phyloP scores from a whole-genome alignment of 768 basidiomycete genomes.

The Serendipita sp. region DNA sequence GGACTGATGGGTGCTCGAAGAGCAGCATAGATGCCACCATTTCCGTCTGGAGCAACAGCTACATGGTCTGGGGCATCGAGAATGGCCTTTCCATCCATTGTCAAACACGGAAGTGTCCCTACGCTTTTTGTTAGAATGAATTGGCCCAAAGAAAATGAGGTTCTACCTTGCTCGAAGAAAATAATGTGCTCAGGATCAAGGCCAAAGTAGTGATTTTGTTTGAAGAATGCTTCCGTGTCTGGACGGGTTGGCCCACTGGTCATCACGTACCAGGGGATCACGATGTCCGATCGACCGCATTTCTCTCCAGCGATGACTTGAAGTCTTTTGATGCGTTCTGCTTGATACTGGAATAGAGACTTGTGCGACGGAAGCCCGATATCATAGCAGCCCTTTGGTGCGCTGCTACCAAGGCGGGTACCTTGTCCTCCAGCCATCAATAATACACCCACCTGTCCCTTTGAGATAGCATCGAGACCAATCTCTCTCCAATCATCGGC shows the following conservation, averaged over 20 bases:
- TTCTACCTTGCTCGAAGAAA: conserved; percentile 87
- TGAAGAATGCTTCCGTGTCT: conserved; percentile 77
- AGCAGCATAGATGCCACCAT: conserved; percentile 93
- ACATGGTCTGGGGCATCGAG: conserved; percentile 62
- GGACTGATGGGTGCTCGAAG: conserved; percentile 54
- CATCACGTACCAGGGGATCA: conserved; percentile 98
- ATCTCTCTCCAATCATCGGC: conserved; percentile 55
- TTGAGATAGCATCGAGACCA: conserved; percentile 66
- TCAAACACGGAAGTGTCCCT: conserved; percentile 93
- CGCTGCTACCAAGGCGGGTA: conserved; percentile 76
- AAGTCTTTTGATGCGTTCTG: conserved; percentile 81
- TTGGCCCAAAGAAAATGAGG: not conserved
- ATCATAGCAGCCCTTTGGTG: conserved; percentile 97
- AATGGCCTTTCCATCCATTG: conserved; percentile 84
- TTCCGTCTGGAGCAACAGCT: conserved; percentile 95
- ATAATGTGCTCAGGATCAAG: conserved; percentile 63
- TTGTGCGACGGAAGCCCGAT: conserved; percentile 88
- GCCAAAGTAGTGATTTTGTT: conserved; percentile 62
- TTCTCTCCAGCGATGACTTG: conserved; percentile 52
- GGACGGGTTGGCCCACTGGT: conserved; percentile 87
- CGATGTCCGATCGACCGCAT: conserved; percentile 28
- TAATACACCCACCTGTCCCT: conserved; percentile 80
- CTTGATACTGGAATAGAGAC: conserved; percentile 90
- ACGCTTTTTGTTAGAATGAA: conserved; percentile 2
- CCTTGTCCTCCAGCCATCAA: conserved; percentile 98